Evolutionary conservation across 108 stramenopile genomes (phyloP).

Genomic region (Cylindrotheca fusiformis): DNA sequence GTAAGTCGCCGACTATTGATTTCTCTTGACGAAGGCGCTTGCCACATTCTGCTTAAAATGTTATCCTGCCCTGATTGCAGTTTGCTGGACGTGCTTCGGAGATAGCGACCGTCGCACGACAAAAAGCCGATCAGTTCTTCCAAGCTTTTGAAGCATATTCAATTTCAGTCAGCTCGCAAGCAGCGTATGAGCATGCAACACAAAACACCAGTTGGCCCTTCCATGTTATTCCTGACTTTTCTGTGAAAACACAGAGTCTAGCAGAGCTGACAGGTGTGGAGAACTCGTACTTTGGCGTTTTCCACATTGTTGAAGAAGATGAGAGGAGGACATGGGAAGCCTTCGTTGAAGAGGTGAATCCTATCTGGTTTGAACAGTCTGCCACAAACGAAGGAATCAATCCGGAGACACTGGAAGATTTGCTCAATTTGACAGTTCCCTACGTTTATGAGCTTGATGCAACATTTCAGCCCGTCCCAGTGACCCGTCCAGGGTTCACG

Average conservation of each 20-base stretch:
- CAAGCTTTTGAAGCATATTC: not conserved
- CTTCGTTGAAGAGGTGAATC: not conserved
- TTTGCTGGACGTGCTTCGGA: conserved; percentile 2
- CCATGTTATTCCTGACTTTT: not conserved
- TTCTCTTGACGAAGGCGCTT: no score
- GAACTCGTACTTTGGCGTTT: not conserved
- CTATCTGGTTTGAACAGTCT: not conserved
- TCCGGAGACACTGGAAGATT: not conserved
- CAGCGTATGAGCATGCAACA: no score
- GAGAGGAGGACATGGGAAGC: conserved; percentile 2
- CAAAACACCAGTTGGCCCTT: conserved; percentile 1
- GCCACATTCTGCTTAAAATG: not conserved
- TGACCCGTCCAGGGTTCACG: not conserved
- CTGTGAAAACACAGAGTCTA: not conserved
- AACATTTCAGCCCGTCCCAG: not conserved
- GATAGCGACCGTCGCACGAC: conserved; percentile 5
- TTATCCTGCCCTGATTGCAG: not conserved
- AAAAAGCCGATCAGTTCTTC: conserved; percentile 3
- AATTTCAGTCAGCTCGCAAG: not conserved
- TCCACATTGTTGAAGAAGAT: conserved; percentile 2
- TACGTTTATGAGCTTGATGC: not conserved
- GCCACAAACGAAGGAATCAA: not conserved
- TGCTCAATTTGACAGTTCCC: not conserved
- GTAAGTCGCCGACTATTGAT: not conserved
- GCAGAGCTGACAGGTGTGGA: not conserved